Conservation (phyloP, 139 green algal genomes). For the Tetradesmus obliquus region DNA sequence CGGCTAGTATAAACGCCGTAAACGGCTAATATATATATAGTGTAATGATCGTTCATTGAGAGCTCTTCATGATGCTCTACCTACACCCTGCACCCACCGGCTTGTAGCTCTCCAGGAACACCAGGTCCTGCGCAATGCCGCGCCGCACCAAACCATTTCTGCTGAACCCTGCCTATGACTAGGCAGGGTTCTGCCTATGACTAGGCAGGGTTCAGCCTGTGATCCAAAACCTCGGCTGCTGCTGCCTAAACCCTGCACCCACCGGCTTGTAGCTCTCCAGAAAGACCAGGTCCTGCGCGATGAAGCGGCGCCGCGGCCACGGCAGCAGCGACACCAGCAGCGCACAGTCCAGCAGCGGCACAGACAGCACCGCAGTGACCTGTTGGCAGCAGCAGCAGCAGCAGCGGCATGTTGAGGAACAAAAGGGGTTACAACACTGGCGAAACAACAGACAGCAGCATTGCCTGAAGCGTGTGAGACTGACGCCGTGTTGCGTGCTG, state of each 20-base stretch:
- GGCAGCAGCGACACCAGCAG: slow-evolving; percentile 1
- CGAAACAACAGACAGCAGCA: background rate
- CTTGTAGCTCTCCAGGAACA: background rate
- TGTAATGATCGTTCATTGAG: too few relatives aligned
- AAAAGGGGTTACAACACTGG: background rate
- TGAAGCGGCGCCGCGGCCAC: background rate
- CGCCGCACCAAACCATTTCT: background rate
- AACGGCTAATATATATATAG: too few relatives aligned
- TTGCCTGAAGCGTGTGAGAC: too few relatives aligned
- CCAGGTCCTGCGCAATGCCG: background rate
- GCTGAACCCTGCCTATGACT: too few relatives aligned
- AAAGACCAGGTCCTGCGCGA: slow-evolving; percentile 38
- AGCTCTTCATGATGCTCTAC: background rate
- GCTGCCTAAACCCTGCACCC: background rate
- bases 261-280: slow-evolving; percentile 40
- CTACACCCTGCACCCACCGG: background rate
- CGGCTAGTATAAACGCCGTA: too few relatives aligned
- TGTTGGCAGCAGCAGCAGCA: background rate
- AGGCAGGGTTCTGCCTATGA: too few relatives aligned
- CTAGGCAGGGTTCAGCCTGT: too few relatives aligned
- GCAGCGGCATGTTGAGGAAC: background rate
- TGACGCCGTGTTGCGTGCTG: too few relatives aligned
- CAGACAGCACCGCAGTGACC: slow-evolving; percentile 46
- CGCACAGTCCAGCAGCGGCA: slow-evolving; percentile 37
- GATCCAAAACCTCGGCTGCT: too few relatives aligned